Evolutionary conservation across 208 protist species (phyloP), one percentile per base, ranked within the genome.

Genomic region (Crithidia bombi): DNA sequence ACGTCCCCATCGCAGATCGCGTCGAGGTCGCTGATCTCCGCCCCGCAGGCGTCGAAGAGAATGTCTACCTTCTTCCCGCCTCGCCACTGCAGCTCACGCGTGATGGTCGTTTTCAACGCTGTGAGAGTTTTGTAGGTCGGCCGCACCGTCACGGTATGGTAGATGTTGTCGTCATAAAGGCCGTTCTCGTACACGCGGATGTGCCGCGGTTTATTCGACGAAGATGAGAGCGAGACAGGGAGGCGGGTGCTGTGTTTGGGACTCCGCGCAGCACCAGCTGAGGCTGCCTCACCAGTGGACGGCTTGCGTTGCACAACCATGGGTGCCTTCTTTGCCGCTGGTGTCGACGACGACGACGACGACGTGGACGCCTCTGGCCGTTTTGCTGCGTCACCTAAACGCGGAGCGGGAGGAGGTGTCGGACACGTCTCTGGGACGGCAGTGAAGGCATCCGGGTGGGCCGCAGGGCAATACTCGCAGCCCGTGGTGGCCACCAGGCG

Each of bases 111-210:
- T 32, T 82, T 75, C 26, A 97, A 50, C 11, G 91, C 69, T 15
- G 35, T 61, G 28, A 97, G 73, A 19, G 89, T 93, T 66, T 93
- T 94, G 79, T 91, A 92, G 7, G 82, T 90, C 10, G 88, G 82
- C 3, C 93, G 84, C 38, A 97, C 79, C 11, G 93, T 96, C 32
- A 97, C 74, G 7, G 87, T 97, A 33, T 76, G 78, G 64, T 86
- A 93, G 51, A 56, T 52, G 69, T 79, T 72, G 63, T 90, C 86
- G 43, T 90, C 93, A 78, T 97, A 97, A 23, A 83, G 38, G 10
- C 93, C 93, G 75, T 97, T 97, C 58, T 89, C 86, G 72, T 89
- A 97, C 23, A 97, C 86, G 32, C 82, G 78, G 28, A 97, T 78
- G 62, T 89, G 88, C 72, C 89, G 90, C 19, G 81, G 73, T 38